Evolutionary conservation across 139 green algal species (phyloP).

Genomic region (Chlorella sp.): DNA sequence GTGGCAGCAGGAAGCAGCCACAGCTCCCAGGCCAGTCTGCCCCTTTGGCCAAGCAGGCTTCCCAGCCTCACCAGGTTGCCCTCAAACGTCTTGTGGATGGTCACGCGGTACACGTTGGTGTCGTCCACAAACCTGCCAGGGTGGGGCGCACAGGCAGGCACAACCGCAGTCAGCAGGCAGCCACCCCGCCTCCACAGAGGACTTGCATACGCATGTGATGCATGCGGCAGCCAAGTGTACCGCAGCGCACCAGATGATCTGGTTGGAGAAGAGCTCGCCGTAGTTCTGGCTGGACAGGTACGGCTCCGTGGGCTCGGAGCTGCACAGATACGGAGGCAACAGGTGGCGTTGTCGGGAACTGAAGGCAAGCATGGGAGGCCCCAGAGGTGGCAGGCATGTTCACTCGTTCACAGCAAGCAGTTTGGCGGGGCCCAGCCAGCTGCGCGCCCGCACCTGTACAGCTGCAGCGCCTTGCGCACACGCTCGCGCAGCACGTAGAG

Average conservation of each 20-base stretch:
- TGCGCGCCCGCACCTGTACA: constrained; percentile 72
- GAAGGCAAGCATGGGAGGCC: too few species aligned
- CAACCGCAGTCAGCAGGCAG: too few species aligned
- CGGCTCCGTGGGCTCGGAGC: constrained; percentile 98
- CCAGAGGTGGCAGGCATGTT: too few species aligned
- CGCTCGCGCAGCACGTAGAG: constrained; percentile 99
- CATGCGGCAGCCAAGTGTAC: background rate
- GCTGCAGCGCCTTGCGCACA: constrained; percentile 98
- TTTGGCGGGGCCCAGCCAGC: too few species aligned
- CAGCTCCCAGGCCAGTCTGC: background rate
- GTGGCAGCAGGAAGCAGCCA: background rate
- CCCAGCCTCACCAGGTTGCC: constrained; percentile 82
- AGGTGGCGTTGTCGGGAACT: too few species aligned
- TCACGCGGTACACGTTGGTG: constrained; percentile 99
- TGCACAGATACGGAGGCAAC: constrained; percentile 27
- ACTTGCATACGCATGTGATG: background rate
- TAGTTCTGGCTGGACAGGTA: constrained; percentile 99
- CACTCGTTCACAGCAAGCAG: too few species aligned
- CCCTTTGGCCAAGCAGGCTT: background rate
- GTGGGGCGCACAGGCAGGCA: too few species aligned
- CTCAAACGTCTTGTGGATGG: constrained; percentile 99
- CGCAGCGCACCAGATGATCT: constrained; percentile 91
- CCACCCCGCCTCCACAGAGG: too few species aligned
- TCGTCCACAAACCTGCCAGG: constrained; percentile 95
- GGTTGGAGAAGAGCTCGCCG: constrained; percentile 98